Evolutionary conservation across 2,329 filamentous ascomycete species (phyloP).

Genomic region (Hymenoscyphus linearis): DNA sequence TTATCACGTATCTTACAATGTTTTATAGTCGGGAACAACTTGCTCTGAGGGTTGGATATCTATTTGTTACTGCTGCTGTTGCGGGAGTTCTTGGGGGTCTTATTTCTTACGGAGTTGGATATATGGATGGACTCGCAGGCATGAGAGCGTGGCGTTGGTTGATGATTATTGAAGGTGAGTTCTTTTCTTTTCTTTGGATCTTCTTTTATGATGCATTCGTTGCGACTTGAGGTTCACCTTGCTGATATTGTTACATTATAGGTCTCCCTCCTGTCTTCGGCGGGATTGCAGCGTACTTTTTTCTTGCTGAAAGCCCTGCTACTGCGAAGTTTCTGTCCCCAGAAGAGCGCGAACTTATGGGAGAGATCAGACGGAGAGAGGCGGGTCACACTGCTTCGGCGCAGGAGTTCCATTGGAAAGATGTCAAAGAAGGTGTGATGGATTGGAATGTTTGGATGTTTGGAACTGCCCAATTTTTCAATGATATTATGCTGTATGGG

Average conservation of each 20-base stretch:
- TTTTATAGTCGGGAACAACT: conserved; percentile 60
- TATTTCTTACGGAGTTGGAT: conserved; percentile 58
- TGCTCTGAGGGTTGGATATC: conserved; percentile 56
- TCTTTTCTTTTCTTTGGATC: too few species aligned
- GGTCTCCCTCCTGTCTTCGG: conserved; percentile 47
- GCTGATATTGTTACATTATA: too few species aligned
- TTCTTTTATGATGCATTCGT: too few species aligned
- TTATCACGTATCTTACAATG: conserved; percentile 54
- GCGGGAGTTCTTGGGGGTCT: conserved; percentile 61
- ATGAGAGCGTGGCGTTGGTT: conserved; percentile 59
- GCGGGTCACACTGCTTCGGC: conserved; percentile 43
- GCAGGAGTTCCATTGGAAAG: conserved; percentile 50
- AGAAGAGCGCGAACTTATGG: conserved; percentile 39
- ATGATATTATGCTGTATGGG: conserved; percentile 62
- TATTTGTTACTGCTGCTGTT: conserved; percentile 55
- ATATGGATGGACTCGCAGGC: conserved; percentile 54
- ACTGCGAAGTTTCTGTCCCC: conserved; percentile 52
- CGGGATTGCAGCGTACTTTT: conserved; percentile 49
- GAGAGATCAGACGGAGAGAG: conserved; percentile 35
- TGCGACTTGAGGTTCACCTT: too few species aligned
- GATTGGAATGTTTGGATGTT: conserved; percentile 64
- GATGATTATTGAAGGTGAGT: background rate
- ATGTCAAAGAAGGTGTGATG: conserved; percentile 48
- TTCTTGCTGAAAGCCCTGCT: conserved; percentile 54
- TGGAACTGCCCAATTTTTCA: conserved; percentile 53